phyloP scores from a whole-genome alignment of 1,284 basidiomycete species.

The Trametes hirsuta region DNA sequence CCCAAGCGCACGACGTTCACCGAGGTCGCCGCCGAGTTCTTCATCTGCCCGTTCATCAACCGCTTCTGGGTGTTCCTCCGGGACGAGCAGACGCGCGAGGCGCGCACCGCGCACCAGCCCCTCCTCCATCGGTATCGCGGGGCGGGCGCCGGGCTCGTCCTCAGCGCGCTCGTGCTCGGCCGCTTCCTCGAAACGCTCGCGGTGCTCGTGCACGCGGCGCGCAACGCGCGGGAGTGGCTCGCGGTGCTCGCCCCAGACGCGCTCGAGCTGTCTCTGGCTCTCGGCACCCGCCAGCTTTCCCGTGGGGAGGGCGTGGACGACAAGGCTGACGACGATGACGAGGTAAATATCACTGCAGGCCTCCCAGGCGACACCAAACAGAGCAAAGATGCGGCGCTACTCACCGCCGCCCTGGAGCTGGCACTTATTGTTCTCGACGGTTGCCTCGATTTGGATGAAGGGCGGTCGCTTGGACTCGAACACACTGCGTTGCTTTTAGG shows the following conservation, averaged over 20 bases:
- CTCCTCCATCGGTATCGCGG: constrained; percentile 61
- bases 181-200: constrained; percentile 79
- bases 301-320: constrained; percentile 48
- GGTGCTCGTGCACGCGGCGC: constrained; percentile 81
- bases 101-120: constrained; percentile 56
- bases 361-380: constrained; percentile 26
- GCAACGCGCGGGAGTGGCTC: constrained; percentile 80
- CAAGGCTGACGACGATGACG: constrained; percentile 37
- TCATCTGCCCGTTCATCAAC: constrained; percentile 87
- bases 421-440: constrained; percentile 78
- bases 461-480: constrained; percentile 75
- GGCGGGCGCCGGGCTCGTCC: constrained; percentile 79
- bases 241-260: constrained; percentile 79
- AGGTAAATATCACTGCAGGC: constrained; percentile 10
- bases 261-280: constrained; percentile 79
- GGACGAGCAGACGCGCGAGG: constrained; percentile 77
- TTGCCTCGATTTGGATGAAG: constrained; percentile 75
- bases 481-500: constrained; percentile 74
- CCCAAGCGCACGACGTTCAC: constrained; percentile 54
- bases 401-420: constrained; percentile 78
- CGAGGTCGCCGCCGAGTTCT: constrained; percentile 82
- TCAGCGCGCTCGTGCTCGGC: constrained; percentile 75
- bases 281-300: constrained; percentile 72
- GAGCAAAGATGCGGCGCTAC: constrained; percentile 67
- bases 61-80: constrained; percentile 90